phyloP scores from a whole-genome alignment of 106 monocot genomes.

The Allium sativum region DNA sequence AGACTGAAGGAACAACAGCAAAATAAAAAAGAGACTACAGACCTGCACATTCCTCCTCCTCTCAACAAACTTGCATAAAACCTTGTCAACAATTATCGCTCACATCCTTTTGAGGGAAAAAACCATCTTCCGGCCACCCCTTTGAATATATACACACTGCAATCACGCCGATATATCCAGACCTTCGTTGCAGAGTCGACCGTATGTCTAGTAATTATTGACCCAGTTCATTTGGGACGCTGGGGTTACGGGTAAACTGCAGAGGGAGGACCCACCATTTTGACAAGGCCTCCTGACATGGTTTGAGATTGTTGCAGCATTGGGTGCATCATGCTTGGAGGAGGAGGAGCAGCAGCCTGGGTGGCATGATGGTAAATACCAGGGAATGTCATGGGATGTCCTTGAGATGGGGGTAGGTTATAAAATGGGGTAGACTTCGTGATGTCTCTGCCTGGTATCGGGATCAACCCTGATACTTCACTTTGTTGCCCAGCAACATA shows the following conservation, averaged over 20 bases:
- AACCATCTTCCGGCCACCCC: slow-evolving; percentile 15
- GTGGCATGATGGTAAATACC: slow-evolving; percentile 33
- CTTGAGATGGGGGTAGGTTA: slow-evolving; percentile 15
- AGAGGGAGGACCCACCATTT: slow-evolving; percentile 36
- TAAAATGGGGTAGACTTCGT: slow-evolving; percentile 15
- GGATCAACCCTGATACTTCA: slow-evolving; percentile 19
- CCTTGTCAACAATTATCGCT: slow-evolving; percentile 39
- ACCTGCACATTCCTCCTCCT: slow-evolving; percentile 8
- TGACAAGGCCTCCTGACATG: slow-evolving; percentile 42
- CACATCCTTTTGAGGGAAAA: slow-evolving; percentile 13
- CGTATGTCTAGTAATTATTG: slow-evolving; percentile 35
- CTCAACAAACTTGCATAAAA: no score
- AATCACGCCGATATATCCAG: slow-evolving; percentile 10
- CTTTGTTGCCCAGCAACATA: slow-evolving; percentile 61
- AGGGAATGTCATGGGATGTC: slow-evolving; percentile 11
- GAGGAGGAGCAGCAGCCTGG: slow-evolving; percentile 28
- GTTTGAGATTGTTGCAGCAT: slow-evolving; percentile 52
- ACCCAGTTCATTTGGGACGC: slow-evolving; percentile 60
- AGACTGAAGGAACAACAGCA: slow-evolving; percentile 1
- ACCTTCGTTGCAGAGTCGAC: neutral
- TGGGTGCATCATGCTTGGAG: slow-evolving; percentile 34
- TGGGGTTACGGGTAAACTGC: slow-evolving; percentile 55
- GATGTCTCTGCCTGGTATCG: slow-evolving; percentile 8
- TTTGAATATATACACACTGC: slow-evolving; percentile 39
- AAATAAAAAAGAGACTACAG: slow-evolving; percentile 5